phyloP scores from a whole-genome alignment of 495 filamentous ascomycete genomes.

The Annulohypoxylon nitens region DNA sequence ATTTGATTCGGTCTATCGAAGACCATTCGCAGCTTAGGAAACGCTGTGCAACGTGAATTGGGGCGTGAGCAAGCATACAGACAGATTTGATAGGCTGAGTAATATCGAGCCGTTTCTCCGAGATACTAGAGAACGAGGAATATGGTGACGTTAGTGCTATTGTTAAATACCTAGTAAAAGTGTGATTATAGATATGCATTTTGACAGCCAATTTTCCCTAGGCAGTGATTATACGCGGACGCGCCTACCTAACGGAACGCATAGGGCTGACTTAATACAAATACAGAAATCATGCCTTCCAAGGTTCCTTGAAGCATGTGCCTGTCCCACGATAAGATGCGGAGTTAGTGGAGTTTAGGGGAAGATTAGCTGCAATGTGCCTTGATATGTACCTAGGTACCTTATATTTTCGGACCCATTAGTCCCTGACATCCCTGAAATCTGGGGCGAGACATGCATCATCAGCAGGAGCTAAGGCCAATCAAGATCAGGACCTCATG shows the following conservation, averaged over 20 bases:
- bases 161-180: too few relatives aligned
- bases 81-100: background rate
- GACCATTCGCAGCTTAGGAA: background rate
- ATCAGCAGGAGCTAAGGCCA: constrained; percentile 29
- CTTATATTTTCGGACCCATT: constrained; percentile 16
- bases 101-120: background rate
- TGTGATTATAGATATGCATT: background rate
- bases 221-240: background rate
- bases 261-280: constrained; percentile 16
- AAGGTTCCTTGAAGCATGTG: background rate
- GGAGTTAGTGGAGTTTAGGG: constrained; percentile 40
- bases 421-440: constrained; percentile 28
- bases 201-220: background rate
- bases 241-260: background rate
- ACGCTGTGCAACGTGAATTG: background rate
- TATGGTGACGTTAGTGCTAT: too few relatives aligned
- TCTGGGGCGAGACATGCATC: constrained; percentile 39
- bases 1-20: background rate
- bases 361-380: constrained; percentile 16
- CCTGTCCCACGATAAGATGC: constrained; percentile 4
- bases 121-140: background rate
- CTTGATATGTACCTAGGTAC: constrained; percentile 9
- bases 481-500: constrained; percentile 17
- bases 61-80: background rate
- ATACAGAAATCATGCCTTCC: background rate